A percentile compares a stretch with the other conserved stretches of the same genome.
phyloP scores from a whole-genome alignment of 2,329 filamentous ascomycete genomes.

The Cladosporium sp. region DNA sequence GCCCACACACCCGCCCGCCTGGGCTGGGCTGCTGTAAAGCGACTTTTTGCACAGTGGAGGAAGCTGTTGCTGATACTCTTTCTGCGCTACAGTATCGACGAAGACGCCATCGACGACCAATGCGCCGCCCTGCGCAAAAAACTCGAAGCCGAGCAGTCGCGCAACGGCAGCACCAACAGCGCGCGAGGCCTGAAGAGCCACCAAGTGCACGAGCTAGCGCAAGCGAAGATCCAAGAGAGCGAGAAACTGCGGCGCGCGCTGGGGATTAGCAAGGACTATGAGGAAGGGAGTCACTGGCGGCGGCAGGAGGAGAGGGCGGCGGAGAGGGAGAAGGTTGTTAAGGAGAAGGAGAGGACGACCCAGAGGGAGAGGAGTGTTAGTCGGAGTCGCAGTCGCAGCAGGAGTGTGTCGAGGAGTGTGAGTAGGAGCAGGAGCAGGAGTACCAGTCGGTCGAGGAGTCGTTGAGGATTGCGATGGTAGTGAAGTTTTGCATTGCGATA shows the following conservation, averaged over 20 bases:
- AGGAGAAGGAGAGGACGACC: conserved; percentile 13
- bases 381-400: not conserved
- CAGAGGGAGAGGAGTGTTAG: conserved; percentile 5
- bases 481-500: not conserved
- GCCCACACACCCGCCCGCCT: too few species aligned
- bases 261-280: conserved; percentile 81
- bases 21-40: not conserved
- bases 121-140: conserved; percentile 67
- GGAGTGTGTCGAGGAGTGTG: conserved; percentile 5
- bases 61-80: not conserved
- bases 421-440: not conserved
- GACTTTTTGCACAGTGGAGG: not conserved
- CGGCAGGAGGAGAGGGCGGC: conserved; percentile 69
- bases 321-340: conserved; percentile 14
- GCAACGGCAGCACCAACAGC: conserved; percentile 44
- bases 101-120: conserved; percentile 84
- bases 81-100: conserved; percentile 61
- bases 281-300: conserved; percentile 84
- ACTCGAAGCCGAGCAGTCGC: conserved; percentile 59
- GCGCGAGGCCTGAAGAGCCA: conserved; percentile 75
- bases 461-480: not conserved
- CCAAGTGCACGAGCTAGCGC: conserved; percentile 93
- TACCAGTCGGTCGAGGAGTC: not conserved
- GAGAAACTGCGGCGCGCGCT: conserved; percentile 83
- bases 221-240: conserved; percentile 94